Conservation (phyloP, 2,329 filamentous ascomycete genomes). For the Raffaelea arxii region DNA sequence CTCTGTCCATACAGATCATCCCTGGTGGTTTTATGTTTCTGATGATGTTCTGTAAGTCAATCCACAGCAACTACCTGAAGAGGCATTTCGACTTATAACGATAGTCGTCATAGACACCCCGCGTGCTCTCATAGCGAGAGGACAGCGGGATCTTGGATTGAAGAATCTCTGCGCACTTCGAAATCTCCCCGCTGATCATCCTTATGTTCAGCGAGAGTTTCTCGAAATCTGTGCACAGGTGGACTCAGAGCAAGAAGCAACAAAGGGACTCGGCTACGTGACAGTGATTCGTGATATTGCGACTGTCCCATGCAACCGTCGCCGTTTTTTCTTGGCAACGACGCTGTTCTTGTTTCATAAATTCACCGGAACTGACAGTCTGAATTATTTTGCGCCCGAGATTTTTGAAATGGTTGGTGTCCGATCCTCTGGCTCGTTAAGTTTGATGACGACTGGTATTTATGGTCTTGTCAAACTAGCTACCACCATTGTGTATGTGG, state of each 20-base stretch:
- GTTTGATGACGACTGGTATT: constrained; percentile 26
- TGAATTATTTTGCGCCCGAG: constrained; percentile 30
- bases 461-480: constrained; percentile 18
- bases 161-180: constrained; percentile 27
- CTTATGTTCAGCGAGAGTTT: constrained; percentile 27
- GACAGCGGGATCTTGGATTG: constrained; percentile 24
- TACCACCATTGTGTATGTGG: constrained; percentile 16
- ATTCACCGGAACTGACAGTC: constrained; percentile 27
- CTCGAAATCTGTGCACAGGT: constrained; percentile 26
- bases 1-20: constrained; percentile 27
- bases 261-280: constrained; percentile 1
- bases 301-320: constrained; percentile 15
- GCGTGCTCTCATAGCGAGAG: constrained; percentile 24
- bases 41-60: constrained; percentile 20
- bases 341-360: constrained; percentile 27
- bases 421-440: constrained; percentile 15
- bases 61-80: neutral
- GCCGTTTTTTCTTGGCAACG: constrained; percentile 17
- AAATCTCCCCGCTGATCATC: constrained; percentile 25
- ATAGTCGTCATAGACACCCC: constrained; percentile 23
- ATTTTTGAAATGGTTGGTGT: constrained; percentile 31
- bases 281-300: constrained; percentile 13
- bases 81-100: neutral
- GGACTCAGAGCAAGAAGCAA: constrained; percentile 16
- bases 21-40: constrained; percentile 25